Evolutionary conservation across 148 eudicot genomes (phyloP).

Genomic region (Rhododendron kiyosumense): DNA sequence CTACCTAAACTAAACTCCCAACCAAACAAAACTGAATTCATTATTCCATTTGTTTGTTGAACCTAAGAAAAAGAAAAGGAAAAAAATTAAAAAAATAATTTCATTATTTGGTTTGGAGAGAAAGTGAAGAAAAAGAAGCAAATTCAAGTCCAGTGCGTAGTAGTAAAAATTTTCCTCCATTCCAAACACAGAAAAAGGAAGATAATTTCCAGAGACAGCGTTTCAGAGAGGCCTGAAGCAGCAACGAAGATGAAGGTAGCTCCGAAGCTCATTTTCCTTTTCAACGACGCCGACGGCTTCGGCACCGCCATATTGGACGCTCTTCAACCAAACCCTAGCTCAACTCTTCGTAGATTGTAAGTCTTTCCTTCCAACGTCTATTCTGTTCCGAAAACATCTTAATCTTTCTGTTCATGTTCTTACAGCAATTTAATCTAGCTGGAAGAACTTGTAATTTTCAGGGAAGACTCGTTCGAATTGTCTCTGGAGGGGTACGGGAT

Average conservation of each 20-base stretch:
- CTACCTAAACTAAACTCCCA: no score
- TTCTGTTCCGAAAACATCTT: not conserved
- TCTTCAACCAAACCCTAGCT: slow-evolving; percentile 46
- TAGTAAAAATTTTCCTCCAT: no score
- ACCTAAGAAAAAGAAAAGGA: no score
- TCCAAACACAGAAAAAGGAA: no score
- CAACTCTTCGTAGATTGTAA: slow-evolving; percentile 35
- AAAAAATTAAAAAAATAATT: no score
- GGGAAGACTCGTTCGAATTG: slow-evolving; percentile 53
- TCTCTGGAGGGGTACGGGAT: slow-evolving; percentile 57
- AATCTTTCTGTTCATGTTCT: not conserved
- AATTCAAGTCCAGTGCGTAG: no score
- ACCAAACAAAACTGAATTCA: no score
- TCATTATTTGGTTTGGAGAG: no score
- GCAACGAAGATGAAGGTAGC: slow-evolving; percentile 50
- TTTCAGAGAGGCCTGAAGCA: not conserved
- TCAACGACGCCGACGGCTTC: slow-evolving; percentile 43
- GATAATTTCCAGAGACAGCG: not conserved
- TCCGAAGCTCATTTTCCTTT: slow-evolving; percentile 43
- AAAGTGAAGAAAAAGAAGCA: no score
- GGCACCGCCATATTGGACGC: slow-evolving; percentile 39
- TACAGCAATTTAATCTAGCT: not conserved
- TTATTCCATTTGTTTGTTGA: no score
- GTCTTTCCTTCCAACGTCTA: slow-evolving; percentile 5
- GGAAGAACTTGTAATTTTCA: slow-evolving; percentile 7